A percentile compares a stretch with the other conserved stretches of the same genome.
phyloP scores from a whole-genome alignment of 441 rosid genomes.

The Brassica balearica region DNA sequence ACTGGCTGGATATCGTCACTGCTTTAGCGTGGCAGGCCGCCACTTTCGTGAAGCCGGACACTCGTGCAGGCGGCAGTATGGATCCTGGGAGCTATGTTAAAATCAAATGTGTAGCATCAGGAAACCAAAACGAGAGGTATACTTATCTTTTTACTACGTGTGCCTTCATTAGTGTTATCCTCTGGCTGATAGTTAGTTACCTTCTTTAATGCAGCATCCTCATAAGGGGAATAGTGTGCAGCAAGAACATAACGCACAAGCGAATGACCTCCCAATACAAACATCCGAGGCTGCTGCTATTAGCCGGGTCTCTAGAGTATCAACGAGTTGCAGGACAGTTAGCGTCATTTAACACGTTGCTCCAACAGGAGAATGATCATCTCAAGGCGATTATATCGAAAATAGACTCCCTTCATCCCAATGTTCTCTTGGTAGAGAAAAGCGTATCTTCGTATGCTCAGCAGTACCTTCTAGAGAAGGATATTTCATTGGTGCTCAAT shows the following conservation, averaged over 20 bases:
- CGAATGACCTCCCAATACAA: slow-evolving; percentile 96
- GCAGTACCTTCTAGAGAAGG: slow-evolving; percentile 81
- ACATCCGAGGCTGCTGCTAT: slow-evolving; percentile 80
- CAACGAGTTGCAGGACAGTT: slow-evolving; percentile 78
- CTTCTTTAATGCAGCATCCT: slow-evolving; percentile 64
- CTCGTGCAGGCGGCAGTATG: slow-evolving; percentile 98
- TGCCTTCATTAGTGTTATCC: not conserved
- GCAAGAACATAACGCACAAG: slow-evolving; percentile 95
- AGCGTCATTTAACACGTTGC: slow-evolving; percentile 87
- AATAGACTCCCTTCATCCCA: slow-evolving; percentile 89
- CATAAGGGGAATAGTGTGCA: slow-evolving; percentile 86
- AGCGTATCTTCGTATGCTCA: slow-evolving; percentile 89
- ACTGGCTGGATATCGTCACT: slow-evolving; percentile 88
- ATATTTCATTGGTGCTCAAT: slow-evolving; percentile 88
- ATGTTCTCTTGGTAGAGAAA: slow-evolving; percentile 92
- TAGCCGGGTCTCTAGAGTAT: slow-evolving; percentile 94
- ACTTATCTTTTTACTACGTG: not conserved
- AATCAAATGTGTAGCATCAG: slow-evolving; percentile 89
- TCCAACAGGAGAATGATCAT: slow-evolving; percentile 93
- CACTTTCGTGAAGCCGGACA: slow-evolving; percentile 89
- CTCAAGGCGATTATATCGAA: slow-evolving; percentile 77
- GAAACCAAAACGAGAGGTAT: slow-evolving; percentile 87
- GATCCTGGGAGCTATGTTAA: slow-evolving; percentile 95
- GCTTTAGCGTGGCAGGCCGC: slow-evolving; percentile 95
- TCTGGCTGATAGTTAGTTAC: not conserved